A percentile compares a stretch with the other conserved stretches of the same genome.
These are phyloP conservation scores for Escallonia rubra DNA, from an alignment of 129 eudicot species.

Conservation along the genomic window DNA sequence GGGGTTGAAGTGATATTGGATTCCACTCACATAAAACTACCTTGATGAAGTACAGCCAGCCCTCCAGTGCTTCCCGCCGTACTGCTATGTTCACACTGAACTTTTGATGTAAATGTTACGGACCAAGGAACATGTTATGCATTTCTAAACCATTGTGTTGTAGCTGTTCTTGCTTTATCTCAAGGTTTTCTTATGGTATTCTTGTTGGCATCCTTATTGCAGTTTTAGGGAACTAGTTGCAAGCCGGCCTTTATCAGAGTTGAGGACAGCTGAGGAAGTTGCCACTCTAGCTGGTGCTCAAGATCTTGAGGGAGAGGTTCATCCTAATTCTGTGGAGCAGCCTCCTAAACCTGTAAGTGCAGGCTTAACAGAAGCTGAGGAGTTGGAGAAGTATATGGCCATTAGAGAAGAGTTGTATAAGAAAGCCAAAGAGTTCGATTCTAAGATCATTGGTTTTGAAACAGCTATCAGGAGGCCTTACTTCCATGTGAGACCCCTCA, in stretches of 20 bases:
- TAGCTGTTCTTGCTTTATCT: neutral
- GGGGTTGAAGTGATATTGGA: too few relatives aligned
- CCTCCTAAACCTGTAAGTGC: conserved; percentile 58
- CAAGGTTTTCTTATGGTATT: neutral
- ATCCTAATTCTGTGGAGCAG: conserved; percentile 54
- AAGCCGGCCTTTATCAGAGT: conserved; percentile 81
- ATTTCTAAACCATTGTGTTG: neutral
- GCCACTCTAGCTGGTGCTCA: conserved; percentile 50
- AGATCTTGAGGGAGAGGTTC: conserved; percentile 64
- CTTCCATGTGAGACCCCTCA: conserved; percentile 94
- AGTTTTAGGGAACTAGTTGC: conserved; percentile 95
- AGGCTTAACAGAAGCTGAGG: conserved; percentile 88
- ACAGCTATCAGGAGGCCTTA: conserved; percentile 95
- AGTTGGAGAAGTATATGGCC: conserved; percentile 88
- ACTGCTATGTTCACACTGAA: too few relatives aligned
- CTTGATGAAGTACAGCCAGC: too few relatives aligned
- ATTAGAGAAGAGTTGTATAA: conserved; percentile 90
- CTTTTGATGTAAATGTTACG: neutral
- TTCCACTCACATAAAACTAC: too few relatives aligned
- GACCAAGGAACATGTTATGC: neutral
- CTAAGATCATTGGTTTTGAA: conserved; percentile 95
- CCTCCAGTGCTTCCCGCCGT: too few relatives aligned
- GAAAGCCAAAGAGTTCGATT: conserved; percentile 89
- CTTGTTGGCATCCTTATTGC: conserved; percentile 12
- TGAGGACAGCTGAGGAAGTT: conserved; percentile 82